Conservation (phyloP, 352 stramenopile genomes). For the Phytophthora macrochlamydospora region DNA sequence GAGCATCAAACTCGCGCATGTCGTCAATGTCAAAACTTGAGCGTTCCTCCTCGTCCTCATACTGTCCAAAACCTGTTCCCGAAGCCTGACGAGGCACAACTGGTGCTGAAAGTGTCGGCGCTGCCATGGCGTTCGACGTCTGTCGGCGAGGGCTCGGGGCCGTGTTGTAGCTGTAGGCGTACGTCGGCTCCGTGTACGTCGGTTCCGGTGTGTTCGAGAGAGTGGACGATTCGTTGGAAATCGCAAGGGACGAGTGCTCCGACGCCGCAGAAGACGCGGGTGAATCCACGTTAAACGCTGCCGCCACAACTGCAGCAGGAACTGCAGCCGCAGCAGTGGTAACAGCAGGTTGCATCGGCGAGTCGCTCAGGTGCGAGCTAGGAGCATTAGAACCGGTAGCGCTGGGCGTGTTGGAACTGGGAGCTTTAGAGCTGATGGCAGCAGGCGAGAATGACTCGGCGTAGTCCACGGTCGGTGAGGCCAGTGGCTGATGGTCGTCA, state of each 20-base stretch:
- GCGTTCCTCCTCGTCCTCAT: slow-evolving; percentile 49
- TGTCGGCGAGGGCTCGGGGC: slow-evolving; percentile 33
- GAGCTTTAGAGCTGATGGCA: slow-evolving; percentile 25
- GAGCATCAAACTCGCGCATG: slow-evolving; percentile 69
- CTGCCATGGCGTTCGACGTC: slow-evolving; percentile 27
- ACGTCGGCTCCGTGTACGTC: slow-evolving; percentile 28
- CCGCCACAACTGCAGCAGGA: slow-evolving; percentile 37
- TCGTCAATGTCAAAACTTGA: slow-evolving; percentile 88
- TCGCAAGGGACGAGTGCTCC: slow-evolving; percentile 22
- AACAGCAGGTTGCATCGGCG: not conserved
- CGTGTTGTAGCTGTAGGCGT: slow-evolving; percentile 31
- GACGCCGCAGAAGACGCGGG: slow-evolving; percentile 10
- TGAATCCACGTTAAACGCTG: slow-evolving; percentile 26
- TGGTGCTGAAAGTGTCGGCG: slow-evolving; percentile 42
- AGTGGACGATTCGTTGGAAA: slow-evolving; percentile 17
- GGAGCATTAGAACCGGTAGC: too few relatives aligned
- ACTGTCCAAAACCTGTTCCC: slow-evolving; percentile 32
- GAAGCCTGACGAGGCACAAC: slow-evolving; percentile 37
- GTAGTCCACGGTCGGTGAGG: slow-evolving; percentile 61
- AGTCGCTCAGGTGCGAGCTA: slow-evolving; percentile 11
- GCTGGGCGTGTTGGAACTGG: slow-evolving; percentile 1
- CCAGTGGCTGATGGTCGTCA: slow-evolving; percentile 29
- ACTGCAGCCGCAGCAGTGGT: slow-evolving; percentile 4
- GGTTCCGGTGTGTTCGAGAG: slow-evolving; percentile 11
- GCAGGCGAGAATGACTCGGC: slow-evolving; percentile 54